A percentile compares a stretch with the other conserved stretches of the same genome.
Conservation (phyloP, 164 flowering plant genomes). For the Berberis vulgaris region DNA sequence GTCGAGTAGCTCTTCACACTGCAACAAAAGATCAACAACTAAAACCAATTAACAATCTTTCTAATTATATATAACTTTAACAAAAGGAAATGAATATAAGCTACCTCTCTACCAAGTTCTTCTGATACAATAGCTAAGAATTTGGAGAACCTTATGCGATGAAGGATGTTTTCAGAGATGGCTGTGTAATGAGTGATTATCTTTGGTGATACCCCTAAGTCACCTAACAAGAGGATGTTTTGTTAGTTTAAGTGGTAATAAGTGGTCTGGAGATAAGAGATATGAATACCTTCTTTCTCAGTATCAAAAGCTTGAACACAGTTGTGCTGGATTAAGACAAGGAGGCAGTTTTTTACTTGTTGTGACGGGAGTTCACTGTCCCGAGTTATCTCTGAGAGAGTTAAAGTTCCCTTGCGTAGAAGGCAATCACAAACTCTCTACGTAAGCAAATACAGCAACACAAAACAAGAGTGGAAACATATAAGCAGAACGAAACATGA, state of each 20-base stretch:
- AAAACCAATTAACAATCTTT: background rate
- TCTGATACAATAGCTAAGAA: constrained; percentile 47
- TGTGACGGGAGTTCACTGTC: constrained; percentile 36
- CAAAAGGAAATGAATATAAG: constrained; percentile 5
- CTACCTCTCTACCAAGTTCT: constrained; percentile 53
- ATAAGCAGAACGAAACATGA: background rate
- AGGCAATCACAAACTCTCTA: constrained; percentile 94
- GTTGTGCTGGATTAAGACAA: constrained; percentile 85
- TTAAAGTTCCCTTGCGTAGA: constrained; percentile 54
- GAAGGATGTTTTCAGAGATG: constrained; percentile 61
- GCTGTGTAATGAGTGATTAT: constrained; percentile 44
- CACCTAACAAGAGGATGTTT: constrained; percentile 22
- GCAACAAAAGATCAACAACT: background rate
- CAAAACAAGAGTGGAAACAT: background rate
- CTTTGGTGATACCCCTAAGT: constrained; percentile 23
- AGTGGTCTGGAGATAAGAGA: background rate
- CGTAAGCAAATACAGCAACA: background rate
- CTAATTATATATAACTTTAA: background rate
- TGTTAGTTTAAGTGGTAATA: background rate
- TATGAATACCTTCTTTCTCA: constrained; percentile 35
- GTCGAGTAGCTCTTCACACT: constrained; percentile 57
- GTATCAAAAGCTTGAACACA: constrained; percentile 71
- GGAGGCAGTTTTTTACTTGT: constrained; percentile 53
- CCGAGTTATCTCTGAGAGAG: constrained; percentile 26
- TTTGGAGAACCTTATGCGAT: constrained; percentile 70